Evolutionary conservation across 2,329 filamentous ascomycete species (phyloP), one percentile per base, ranked within the genome.

Genomic region (Curvularia hawaiiensis): DNA sequence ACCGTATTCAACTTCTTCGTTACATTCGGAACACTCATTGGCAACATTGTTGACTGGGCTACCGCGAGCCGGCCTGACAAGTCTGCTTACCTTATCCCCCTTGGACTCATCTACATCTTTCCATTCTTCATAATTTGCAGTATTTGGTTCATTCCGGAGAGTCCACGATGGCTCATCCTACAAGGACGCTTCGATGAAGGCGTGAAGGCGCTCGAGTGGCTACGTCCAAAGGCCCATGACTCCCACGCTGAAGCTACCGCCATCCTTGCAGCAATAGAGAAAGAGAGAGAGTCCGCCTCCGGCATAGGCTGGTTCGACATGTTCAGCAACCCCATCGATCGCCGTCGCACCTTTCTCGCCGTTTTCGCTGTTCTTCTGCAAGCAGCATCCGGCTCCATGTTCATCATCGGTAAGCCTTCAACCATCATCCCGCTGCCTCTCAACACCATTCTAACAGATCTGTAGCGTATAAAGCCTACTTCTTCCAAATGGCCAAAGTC

Each of bases 401-500:
- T 76, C 60, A 74, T 77, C 43, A 64, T 68, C 30, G 84, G 83
- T 68, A 54, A 47, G 61, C 39, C 79, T 79, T 24, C 10, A 22
- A 4, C 41, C 35, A 3, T 7, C 24, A 2, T 9, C 16, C 9
- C 26, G 7, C 26, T 28, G 9, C 26, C 26, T 9, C 3, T 22
- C 9, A 6, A 31, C 16, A 4, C 11, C 14, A 41, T 28, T 54
- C 45, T 54, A 31, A 56, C 40, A 35, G 10, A 11, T 31, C n/a
- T 10, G 7, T 39, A 73, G 71, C 70, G 44, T 74, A 69, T 59
- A 73, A 72, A 64, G 85, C 84, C 1, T 87, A 86, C 69, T 86
- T 86, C 77, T 84, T 87, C 67, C 79, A 82, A 64, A 85, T 86
- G 81, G 83, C 84, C 35, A 77, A 81, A 45, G 82, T 86, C 4